Percentiles rank a stretch among this genome's conserved stretches.
phyloP scores from a whole-genome alignment of 2,329 filamentous ascomycete species.

The Incumbomyces delicatus region DNA sequence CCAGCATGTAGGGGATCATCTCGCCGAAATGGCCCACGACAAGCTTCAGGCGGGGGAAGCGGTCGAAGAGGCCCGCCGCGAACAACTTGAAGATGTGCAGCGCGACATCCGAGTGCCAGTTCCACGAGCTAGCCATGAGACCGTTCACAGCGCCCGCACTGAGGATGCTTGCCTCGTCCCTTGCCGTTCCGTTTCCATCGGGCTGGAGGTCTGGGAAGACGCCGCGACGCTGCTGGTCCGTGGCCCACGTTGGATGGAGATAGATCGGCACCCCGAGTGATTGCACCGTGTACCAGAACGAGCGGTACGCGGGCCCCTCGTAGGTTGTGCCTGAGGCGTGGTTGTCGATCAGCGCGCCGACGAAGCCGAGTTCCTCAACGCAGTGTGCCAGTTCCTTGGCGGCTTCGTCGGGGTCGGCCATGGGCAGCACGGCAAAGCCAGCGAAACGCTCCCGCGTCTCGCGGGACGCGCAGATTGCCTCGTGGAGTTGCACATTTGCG shows the following conservation, averaged over 20 bases:
- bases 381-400: slow-evolving; percentile 30
- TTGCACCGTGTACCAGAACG: slow-evolving; percentile 34
- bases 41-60: slow-evolving; percentile 44
- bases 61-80: slow-evolving; percentile 46
- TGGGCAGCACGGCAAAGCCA: slow-evolving; percentile 36
- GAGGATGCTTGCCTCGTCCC: slow-evolving; percentile 3
- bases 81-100: slow-evolving; percentile 36
- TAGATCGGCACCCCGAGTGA: slow-evolving; percentile 44
- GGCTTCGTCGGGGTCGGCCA: slow-evolving; percentile 28
- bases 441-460: slow-evolving; percentile 28
- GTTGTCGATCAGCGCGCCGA: slow-evolving; percentile 40
- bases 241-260: slow-evolving; percentile 40
- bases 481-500: slow-evolving; percentile 15
- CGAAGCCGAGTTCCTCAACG: slow-evolving; percentile 36
- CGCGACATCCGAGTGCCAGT: slow-evolving; percentile 30
- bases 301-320: slow-evolving; percentile 35
- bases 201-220: slow-evolving; percentile 1
- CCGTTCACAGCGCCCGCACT: slow-evolving; percentile 13
- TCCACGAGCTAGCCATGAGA: slow-evolving; percentile 23
- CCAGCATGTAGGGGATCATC: slow-evolving; percentile 45
- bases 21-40: slow-evolving; percentile 46
- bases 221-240: slow-evolving; percentile 27
- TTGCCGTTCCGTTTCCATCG: slow-evolving; percentile 2
- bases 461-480: slow-evolving; percentile 20
- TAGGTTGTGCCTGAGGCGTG: slow-evolving; percentile 30